A percentile compares a stretch with the other conserved stretches of the same genome.
phyloP scores from a whole-genome alignment of 1,139 yeast genomes.

The Torulaspora globosa region DNA sequence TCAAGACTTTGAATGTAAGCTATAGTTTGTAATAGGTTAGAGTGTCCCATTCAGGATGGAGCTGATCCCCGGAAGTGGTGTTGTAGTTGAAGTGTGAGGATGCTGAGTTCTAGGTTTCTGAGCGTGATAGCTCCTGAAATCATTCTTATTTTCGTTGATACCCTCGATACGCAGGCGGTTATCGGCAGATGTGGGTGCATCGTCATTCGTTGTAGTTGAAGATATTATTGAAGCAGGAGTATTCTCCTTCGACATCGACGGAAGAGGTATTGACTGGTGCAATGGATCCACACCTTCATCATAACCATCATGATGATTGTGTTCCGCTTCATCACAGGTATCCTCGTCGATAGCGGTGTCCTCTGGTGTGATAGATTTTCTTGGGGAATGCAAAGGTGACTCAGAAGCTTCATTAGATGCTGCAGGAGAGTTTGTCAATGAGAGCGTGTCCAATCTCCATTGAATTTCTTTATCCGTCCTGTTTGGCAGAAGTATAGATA shows the following conservation, averaged over 20 bases:
- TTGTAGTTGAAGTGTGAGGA: constrained; percentile 14
- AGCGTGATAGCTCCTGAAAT: constrained; percentile 11
- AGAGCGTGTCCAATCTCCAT: constrained; percentile 56
- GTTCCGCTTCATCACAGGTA: constrained; percentile 21
- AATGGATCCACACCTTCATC: constrained; percentile 20
- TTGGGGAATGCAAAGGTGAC: constrained; percentile 19
- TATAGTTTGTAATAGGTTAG: constrained; percentile 5
- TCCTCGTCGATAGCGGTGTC: constrained; percentile 25
- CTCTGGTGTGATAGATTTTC: constrained; percentile 22
- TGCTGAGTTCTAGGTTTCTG: constrained; percentile 11
- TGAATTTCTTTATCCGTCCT: constrained; percentile 72
- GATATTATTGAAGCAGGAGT: constrained; percentile 18
- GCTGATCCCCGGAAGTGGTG: constrained; percentile 30
- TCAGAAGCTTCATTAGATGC: constrained; percentile 10
- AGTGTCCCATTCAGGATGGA: constrained; percentile 26
- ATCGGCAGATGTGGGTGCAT: constrained; percentile 4
- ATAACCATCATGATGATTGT: constrained; percentile 15
- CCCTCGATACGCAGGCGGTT: constrained; percentile 10
- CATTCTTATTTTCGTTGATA: constrained; percentile 11
- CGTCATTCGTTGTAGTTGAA: constrained; percentile 17
- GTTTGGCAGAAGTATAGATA: constrained; percentile 66
- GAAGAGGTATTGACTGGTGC: constrained; percentile 11
- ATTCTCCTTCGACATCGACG: constrained; percentile 12
- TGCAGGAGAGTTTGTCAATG: constrained; percentile 12
- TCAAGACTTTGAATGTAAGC: background rate